Base-by-base conservation (phyloP, 306 rosid genomes). In the Spatholobus suberectus region DNA sequence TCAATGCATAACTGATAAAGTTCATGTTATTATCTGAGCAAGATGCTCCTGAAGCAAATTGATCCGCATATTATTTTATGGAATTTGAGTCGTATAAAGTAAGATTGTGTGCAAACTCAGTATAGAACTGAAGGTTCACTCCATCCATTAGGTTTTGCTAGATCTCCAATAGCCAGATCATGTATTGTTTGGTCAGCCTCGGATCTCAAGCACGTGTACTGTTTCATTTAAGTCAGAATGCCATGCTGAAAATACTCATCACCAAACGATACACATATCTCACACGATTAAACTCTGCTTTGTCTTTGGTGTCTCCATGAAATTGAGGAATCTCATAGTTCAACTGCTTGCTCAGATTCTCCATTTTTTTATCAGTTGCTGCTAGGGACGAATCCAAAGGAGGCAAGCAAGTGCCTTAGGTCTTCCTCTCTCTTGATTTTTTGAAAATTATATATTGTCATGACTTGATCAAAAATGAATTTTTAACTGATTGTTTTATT, bases 261-360 rank as follows among this genome's bases (percentile, higher is more conserved):
- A 61, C 6, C 9, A 24, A 0, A 10, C 8, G 4, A 51, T 29
- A 87, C 65, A 85, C 74, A 58, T 80, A 87, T 71, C 65, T 78
- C 41, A 83, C 88, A 32, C 65, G 81, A 75, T 79, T 70, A 43
- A 85, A 84, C 11, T 89, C 84, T 34, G 63, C 54, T 62, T 66
- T 78, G 75, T 66, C 65, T 63, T 51, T 78, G 4, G 66, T 67
- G 40, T 67, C 29, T 24, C 35, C 35, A 69, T 70, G 77, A 70
- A 79, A 70, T 24, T 70, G 23, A n/a, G 70, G 83, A 40, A 79
- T 79, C 83, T 55, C 55, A 11, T 49, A 11, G 77, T 79, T 79
- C 35, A 69, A 79, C 7, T 55, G 24, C 37, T 26, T 54, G 35
- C 47, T 70, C 11, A 55, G 70, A 55, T 55, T 69, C 83, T 55